Evolutionary conservation across 1,139 yeast species (phyloP), one percentile per base, ranked within the genome.

Genomic region (Pichia sp.): DNA sequence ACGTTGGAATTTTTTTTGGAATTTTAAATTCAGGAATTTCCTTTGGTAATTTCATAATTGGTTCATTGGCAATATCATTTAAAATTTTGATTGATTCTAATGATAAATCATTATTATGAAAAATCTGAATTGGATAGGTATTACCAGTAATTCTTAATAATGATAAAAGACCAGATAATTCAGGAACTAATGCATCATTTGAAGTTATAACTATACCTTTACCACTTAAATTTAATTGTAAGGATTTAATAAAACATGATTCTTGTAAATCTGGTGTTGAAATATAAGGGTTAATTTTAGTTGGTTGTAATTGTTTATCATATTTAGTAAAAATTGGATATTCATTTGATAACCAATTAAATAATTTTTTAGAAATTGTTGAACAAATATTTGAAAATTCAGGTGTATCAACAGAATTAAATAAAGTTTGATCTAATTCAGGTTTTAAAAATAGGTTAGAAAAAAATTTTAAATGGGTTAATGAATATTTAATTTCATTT

Each of bases 141-240:
- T 74, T 78, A 37, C 68, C 65, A 34, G 71, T 58, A 3, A 72
- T 69, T 47, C 82, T 63, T 34, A 79, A 60, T 1, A 75, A 59
- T 23, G 68, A 66, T 12, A 79, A 59, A 30, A 76, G 64, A 43
- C 66, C 71, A 4, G 68, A 61, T 24, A 79, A 63, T 49, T 74
- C 75, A 10, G 66, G 66, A 5, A 68, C 69, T 51, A 74, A 74
- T 2, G 54, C 47, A 51, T 74, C 72, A 20, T 67, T 60, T 35
- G 77, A 69, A 4, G 80, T 70, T 20, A 78, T 55, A 0, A 75
- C 81, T 23, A 79, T 66, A 33, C 82, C 82, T 53, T 61, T 68
- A 2, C 79, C 80, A 42, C 65, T 67, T 33, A 67, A 58, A 6
- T 59, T 46, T 26, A 64, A 55, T 50, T 69, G 73, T 47, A 71